Evolutionary conservation across 2,329 filamentous ascomycete genomes (phyloP).

Genomic region (Colletotrichum neosansevieriae): DNA sequence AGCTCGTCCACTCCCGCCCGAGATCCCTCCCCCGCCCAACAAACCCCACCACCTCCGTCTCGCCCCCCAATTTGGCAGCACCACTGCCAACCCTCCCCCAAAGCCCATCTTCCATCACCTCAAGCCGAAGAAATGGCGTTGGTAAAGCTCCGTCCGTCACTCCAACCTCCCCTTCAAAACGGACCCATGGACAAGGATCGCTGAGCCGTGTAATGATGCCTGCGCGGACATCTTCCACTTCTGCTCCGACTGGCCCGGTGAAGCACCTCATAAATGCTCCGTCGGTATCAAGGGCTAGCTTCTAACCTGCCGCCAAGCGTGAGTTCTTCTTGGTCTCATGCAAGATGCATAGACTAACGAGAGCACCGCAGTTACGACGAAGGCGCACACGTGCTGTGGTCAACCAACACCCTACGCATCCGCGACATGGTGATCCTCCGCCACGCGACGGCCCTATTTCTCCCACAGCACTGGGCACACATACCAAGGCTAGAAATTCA

Average conservation of each 20-base stretch:
- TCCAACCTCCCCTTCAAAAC: not conserved
- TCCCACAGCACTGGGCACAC: constrained; percentile 5
- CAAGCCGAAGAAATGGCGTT: constrained; percentile 17
- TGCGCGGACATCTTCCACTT: not conserved
- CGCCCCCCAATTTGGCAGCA: not conserved
- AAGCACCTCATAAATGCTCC: constrained; percentile 21
- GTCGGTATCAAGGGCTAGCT: constrained; percentile 36
- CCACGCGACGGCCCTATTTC: not conserved
- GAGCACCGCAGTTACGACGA: constrained; percentile 27
- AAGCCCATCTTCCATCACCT: not conserved
- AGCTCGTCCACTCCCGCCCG: constrained; percentile 40
- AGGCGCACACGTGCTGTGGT: constrained; percentile 34
- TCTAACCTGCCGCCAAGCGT: constrained; percentile 30
- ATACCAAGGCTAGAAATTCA: not conserved
- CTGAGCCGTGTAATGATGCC: constrained; percentile 2
- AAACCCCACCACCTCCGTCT: not conserved
- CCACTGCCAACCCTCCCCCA: constrained; percentile 7
- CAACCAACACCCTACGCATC: constrained; percentile 38
- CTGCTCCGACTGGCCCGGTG: constrained; percentile 4
- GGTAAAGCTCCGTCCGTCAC: constrained; percentile 34
- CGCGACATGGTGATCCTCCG: constrained; percentile 18
- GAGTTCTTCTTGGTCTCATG: not conserved
- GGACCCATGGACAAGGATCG: not conserved
- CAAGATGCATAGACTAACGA: too few relatives aligned
- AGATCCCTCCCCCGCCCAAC: not conserved